These are phyloP conservation scores for Gaertneriomyces sp. DNA, from an alignment of 192 early-diverging fungal genomes.

Conservation along the genomic window DNA sequence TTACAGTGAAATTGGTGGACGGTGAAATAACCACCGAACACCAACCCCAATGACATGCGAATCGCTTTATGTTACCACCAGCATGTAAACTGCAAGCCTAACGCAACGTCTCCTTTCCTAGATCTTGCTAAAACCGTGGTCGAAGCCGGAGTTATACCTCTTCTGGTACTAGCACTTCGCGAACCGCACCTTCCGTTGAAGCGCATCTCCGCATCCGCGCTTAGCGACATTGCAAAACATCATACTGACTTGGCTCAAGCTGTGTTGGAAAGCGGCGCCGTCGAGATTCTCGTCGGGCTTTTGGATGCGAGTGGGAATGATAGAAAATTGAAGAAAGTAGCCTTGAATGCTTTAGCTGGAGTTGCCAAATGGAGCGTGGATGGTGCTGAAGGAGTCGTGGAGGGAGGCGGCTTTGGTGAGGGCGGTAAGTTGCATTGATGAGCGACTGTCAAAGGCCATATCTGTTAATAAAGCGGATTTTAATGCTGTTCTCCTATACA, in stretches of 20 bases:
- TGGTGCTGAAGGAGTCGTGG: slow-evolving; percentile 56
- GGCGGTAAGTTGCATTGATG: too few species aligned
- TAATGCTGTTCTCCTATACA: too few species aligned
- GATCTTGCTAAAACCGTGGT: slow-evolving; percentile 57
- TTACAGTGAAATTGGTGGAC: not conserved
- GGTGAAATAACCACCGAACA: too few species aligned
- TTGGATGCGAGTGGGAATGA: slow-evolving; percentile 33
- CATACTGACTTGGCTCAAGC: slow-evolving; percentile 49
- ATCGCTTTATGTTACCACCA: too few species aligned
- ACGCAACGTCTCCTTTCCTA: not conserved
- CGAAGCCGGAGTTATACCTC: slow-evolving; percentile 53
- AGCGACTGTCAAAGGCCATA: too few species aligned
- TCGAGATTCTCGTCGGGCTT: slow-evolving; percentile 49
- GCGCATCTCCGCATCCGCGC: slow-evolving; percentile 54
- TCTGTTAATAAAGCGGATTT: too few species aligned
- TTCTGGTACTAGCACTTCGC: slow-evolving; percentile 55
- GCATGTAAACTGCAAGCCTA: too few species aligned
- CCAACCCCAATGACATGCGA: too few species aligned
- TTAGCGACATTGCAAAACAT: slow-evolving; percentile 55
- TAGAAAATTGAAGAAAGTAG: slow-evolving; percentile 50
- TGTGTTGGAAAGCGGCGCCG: slow-evolving; percentile 55
- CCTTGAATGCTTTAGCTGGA: slow-evolving; percentile 52
- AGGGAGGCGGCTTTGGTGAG: slow-evolving; percentile 58
- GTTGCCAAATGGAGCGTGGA: slow-evolving; percentile 59
- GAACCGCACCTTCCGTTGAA: slow-evolving; percentile 53